A percentile compares a stretch with the other conserved stretches of the same genome.
Evolutionary conservation across 1,284 basidiomycete species (phyloP).

Genomic region (Ganoderma meredithae): DNA sequence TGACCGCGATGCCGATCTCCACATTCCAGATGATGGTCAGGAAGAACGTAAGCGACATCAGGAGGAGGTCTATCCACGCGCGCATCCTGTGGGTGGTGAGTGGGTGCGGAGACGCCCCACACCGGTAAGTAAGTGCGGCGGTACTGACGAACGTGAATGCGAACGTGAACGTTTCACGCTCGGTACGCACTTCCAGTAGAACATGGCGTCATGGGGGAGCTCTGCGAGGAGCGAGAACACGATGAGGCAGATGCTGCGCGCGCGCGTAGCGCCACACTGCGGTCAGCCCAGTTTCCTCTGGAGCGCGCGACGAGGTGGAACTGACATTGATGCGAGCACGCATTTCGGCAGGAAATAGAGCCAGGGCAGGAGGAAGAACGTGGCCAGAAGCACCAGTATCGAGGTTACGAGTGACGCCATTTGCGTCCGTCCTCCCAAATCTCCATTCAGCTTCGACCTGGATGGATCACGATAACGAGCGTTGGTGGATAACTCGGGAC

Average conservation of each 20-base stretch:
- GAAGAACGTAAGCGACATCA: constrained; percentile 87
- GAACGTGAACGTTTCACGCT: neutral
- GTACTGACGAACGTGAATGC: neutral
- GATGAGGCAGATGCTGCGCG: constrained; percentile 75
- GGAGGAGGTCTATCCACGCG: constrained; percentile 86
- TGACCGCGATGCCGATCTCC: constrained; percentile 86
- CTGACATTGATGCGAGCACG: constrained; percentile 81
- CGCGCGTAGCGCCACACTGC: neutral
- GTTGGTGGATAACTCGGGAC: neutral
- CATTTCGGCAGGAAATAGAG: constrained; percentile 84
- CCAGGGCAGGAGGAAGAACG: constrained; percentile 86
- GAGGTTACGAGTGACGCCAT: constrained; percentile 88
- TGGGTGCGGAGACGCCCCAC: neutral
- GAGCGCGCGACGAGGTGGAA: constrained; percentile 22
- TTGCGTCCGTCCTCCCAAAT: constrained; percentile 87
- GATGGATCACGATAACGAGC: neutral
- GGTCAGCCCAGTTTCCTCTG: constrained; percentile 1
- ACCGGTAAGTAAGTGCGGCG: neutral
- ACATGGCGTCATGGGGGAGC: constrained; percentile 85
- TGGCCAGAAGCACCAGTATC: constrained; percentile 77
- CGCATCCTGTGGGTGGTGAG: constrained; percentile 62
- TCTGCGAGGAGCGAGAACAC: constrained; percentile 88
- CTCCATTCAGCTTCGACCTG: constrained; percentile 86
- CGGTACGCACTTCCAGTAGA: constrained; percentile 76
- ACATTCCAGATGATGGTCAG: constrained; percentile 79